Evolutionary conservation across 2,329 filamentous ascomycete genomes (phyloP).

Genomic region (Colletotrichum orbiculare): DNA sequence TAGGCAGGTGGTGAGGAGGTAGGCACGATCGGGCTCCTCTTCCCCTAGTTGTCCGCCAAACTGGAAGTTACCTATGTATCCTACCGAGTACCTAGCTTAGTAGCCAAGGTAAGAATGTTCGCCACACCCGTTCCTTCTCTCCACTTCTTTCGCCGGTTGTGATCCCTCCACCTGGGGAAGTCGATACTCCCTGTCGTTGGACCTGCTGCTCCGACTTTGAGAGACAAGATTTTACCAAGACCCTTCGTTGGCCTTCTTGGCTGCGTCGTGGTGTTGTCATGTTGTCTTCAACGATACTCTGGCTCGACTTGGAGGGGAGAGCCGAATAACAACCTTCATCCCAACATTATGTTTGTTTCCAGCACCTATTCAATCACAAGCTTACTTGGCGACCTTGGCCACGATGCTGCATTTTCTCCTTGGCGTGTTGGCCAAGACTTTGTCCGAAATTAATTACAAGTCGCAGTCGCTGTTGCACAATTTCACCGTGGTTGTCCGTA

Average conservation of each 20-base stretch:
- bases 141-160: neutral
- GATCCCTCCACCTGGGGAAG: conserved; percentile 20
- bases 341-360: conserved; percentile 17
- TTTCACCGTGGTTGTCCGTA: neutral
- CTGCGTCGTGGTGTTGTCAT: conserved; percentile 21
- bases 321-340: neutral
- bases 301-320: no score
- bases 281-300: neutral
- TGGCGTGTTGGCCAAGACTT: neutral
- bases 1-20: no score
- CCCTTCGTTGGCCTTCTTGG: conserved; percentile 25
- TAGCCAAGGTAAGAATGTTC: no score
- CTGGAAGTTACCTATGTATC: no score
- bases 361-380: conserved; percentile 16
- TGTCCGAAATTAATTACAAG: neutral
- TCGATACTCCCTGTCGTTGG: conserved; percentile 16
- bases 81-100: no score
- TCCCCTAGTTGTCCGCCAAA: no score
- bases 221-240: conserved; percentile 30
- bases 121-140: no score
- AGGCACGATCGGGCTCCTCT: no score
- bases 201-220: neutral
- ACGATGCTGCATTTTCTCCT: neutral
- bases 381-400: conserved; percentile 22
- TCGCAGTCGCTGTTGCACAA: neutral